Evolutionary conservation across 805 yeast genomes (phyloP).

Genomic region (Sugiyamaella floridensis): DNA sequence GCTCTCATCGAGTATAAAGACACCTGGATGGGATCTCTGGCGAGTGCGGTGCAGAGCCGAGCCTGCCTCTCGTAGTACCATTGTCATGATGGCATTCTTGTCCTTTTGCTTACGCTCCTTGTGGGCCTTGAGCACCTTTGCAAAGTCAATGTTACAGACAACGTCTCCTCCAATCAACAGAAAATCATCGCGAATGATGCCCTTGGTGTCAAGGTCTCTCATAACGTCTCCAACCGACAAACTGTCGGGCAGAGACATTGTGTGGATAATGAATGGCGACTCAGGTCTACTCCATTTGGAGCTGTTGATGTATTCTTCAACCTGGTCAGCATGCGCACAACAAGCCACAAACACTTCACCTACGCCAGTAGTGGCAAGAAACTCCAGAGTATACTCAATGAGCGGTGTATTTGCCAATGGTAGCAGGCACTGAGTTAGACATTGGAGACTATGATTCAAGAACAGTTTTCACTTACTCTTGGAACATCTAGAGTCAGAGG

Average conservation of each 20-base stretch:
- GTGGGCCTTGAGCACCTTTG: slow-evolving; percentile 66
- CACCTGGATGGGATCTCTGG: slow-evolving; percentile 72
- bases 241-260: slow-evolving; percentile 78
- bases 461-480: slow-evolving; percentile 35
- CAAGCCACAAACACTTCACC: slow-evolving; percentile 87
- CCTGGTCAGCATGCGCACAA: slow-evolving; percentile 82
- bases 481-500: slow-evolving; percentile 84
- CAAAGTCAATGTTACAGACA: slow-evolving; percentile 82
- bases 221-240: slow-evolving; percentile 94
- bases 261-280: slow-evolving; percentile 74
- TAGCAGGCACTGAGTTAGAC: slow-evolving; percentile 51
- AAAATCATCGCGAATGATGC: slow-evolving; percentile 84
- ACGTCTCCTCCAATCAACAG: slow-evolving; percentile 89
- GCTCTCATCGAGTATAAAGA: slow-evolving; percentile 70
- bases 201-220: slow-evolving; percentile 90
- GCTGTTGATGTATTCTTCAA: slow-evolving; percentile 67
- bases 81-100: slow-evolving; percentile 87
- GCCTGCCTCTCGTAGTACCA: slow-evolving; percentile 76
- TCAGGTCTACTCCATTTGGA: slow-evolving; percentile 38
- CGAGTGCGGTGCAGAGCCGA: slow-evolving; percentile 80
- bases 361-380: slow-evolving; percentile 83
- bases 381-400: slow-evolving; percentile 90
- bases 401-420: slow-evolving; percentile 92
- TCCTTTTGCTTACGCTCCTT: slow-evolving; percentile 61
- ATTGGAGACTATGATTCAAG: background rate